Conservation (phyloP, 1,139 yeast species). For the Hanseniaspora gamundiae region DNA sequence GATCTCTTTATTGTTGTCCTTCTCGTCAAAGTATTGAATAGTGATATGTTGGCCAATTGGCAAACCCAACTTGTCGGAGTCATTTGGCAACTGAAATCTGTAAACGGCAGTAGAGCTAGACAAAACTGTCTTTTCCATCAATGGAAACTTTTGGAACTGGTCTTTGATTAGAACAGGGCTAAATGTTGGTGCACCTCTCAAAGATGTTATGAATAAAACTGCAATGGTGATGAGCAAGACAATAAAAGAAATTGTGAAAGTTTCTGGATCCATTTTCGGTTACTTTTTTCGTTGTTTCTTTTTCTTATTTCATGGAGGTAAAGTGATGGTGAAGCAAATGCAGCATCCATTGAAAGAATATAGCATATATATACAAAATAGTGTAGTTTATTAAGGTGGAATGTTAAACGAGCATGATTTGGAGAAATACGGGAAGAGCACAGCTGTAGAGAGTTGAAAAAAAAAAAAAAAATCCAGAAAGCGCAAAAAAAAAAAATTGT, state of each 20-base stretch:
- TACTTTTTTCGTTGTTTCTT: not conserved
- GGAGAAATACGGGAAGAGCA: no score
- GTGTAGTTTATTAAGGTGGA: no score
- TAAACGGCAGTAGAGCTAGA: constrained; percentile 78
- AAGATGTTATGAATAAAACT: not conserved
- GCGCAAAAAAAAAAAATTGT: not conserved
- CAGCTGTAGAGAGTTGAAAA: no score
- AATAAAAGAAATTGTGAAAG: constrained; percentile 2
- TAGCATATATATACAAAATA: no score
- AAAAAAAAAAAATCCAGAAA: not conserved
- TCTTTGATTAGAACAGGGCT: constrained; percentile 28
- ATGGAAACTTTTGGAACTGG: constrained; percentile 68
- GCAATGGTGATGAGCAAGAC: constrained; percentile 1
- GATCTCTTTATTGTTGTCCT: constrained; percentile 35
- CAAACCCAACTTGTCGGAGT: constrained; percentile 67
- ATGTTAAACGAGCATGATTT: no score
- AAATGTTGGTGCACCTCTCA: not conserved
- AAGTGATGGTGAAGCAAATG: no score
- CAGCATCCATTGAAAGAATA: no score
- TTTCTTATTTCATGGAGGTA: not conserved
- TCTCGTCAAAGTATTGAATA: constrained; percentile 43
- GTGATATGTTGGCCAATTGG: constrained; percentile 94
- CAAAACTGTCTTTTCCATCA: constrained; percentile 65
- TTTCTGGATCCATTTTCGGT: not conserved
- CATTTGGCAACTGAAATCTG: constrained; percentile 72